phyloP scores from a whole-genome alignment of 139 green algal species.

The Raphidocelis subcapitata region DNA sequence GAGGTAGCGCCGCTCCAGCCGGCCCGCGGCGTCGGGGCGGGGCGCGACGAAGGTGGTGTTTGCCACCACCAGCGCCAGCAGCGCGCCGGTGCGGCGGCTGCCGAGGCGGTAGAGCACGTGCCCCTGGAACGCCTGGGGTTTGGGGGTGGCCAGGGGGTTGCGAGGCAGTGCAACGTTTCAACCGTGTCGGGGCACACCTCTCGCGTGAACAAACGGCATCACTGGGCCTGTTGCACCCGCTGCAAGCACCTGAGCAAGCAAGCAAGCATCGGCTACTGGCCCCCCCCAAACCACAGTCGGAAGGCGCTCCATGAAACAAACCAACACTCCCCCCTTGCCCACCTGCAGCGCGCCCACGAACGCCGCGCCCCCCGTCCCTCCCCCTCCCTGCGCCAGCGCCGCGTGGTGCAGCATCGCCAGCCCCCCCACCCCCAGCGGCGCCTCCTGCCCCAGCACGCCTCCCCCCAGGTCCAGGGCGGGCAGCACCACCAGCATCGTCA shows the following conservation, averaged over 20 bases:
- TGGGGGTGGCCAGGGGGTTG: neutral
- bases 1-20: constrained; percentile 27
- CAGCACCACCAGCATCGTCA: constrained; percentile 85
- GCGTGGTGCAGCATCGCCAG: constrained; percentile 80
- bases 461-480: constrained; percentile 76
- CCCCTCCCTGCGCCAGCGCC: constrained; percentile 42
- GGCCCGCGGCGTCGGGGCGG: neutral
- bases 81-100: constrained; percentile 29
- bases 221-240: too few relatives aligned
- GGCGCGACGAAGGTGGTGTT: constrained; percentile 45
- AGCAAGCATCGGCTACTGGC: too few relatives aligned
- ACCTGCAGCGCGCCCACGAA: constrained; percentile 43
- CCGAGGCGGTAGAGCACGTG: constrained; percentile 55
- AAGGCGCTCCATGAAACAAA: too few relatives aligned
- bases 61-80: constrained; percentile 49
- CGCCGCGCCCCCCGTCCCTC: constrained; percentile 19
- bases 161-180: too few relatives aligned
- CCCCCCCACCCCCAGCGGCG: constrained; percentile 57
- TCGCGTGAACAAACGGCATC: neutral
- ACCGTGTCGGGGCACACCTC: neutral
- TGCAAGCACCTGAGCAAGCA: too few relatives aligned
- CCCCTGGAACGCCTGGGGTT: constrained; percentile 48
- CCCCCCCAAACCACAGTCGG: too few relatives aligned
- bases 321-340: neutral
- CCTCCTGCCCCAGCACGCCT: constrained; percentile 65